Percentiles rank a stretch among this genome's conserved stretches.
Conservation (phyloP, 2,329 filamentous ascomycete species). For the Phialophora tarda region DNA sequence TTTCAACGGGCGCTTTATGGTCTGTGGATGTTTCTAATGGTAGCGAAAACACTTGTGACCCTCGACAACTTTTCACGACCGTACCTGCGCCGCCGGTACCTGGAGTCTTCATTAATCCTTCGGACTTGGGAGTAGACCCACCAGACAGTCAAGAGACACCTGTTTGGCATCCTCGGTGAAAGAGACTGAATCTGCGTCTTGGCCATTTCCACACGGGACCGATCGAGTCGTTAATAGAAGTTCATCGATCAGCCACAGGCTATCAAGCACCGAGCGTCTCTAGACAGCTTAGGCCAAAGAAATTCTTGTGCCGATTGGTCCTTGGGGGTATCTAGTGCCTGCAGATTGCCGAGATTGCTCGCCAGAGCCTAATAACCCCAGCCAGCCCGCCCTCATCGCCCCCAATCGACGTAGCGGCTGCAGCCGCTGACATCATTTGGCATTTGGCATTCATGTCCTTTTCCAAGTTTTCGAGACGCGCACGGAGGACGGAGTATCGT, state of each 20-base stretch:
- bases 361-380: too few species aligned
- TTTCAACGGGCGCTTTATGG: not conserved
- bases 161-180: slow-evolving; percentile 12
- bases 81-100: not conserved
- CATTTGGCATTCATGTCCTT: slow-evolving; percentile 6
- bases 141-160: slow-evolving; percentile 8
- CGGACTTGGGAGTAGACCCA: not conserved
- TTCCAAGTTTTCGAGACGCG: slow-evolving; percentile 20
- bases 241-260: too few species aligned
- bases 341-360: too few species aligned
- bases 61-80: slow-evolving; percentile 4
- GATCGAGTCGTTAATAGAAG: too few species aligned
- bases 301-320: too few species aligned
- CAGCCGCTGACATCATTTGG: slow-evolving; percentile 8
- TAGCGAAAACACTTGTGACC: slow-evolving; percentile 9
- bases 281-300: too few species aligned
- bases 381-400: too few species aligned
- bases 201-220: too few species aligned
- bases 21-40: slow-evolving; percentile 3
- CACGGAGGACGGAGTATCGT: not conserved
- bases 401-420: not conserved
- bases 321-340: too few species aligned
- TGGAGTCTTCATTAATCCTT: not conserved
- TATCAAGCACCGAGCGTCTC: too few species aligned
- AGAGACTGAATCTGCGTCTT: not conserved